Percentiles rank a stretch among this genome's conserved stretches.
Conservation (phyloP, 495 filamentous ascomycete species). For the Talaromyces borbonicus region DNA sequence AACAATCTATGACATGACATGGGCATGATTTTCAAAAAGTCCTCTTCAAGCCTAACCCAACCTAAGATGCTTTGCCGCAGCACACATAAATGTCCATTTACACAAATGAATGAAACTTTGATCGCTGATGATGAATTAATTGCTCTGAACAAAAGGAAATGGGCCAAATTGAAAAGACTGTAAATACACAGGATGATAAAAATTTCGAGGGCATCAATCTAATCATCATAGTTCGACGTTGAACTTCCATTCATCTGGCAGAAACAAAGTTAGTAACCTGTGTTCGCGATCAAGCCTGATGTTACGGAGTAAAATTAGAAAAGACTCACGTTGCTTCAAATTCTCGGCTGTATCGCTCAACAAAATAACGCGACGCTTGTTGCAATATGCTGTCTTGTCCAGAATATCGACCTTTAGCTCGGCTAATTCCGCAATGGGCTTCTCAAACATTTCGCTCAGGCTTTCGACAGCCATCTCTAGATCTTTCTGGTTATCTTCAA, state of each 20-base stretch:
- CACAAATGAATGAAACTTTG: too few relatives aligned
- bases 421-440: constrained; percentile 73
- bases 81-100: too few relatives aligned
- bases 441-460: constrained; percentile 96
- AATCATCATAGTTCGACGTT: constrained; percentile 32
- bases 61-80: too few relatives aligned
- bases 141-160: not conserved
- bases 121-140: not conserved
- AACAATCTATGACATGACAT: too few relatives aligned
- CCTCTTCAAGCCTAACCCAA: too few relatives aligned
- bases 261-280: not conserved
- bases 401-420: constrained; percentile 91
- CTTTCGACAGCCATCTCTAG: constrained; percentile 93
- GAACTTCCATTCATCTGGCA: constrained; percentile 34
- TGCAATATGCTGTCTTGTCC: constrained; percentile 96
- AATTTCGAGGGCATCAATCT: not conserved
- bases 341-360: constrained; percentile 87
- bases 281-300: not conserved
- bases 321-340: constrained; percentile 66
- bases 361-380: constrained; percentile 79
- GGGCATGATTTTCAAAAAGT: too few relatives aligned
- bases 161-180: not conserved
- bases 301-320: too few relatives aligned
- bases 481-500: constrained; percentile 98
- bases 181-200: not conserved